Evolutionary conservation across 768 basidiomycete species (phyloP).

Genomic region (Pleurotus citrinopileatus): DNA sequence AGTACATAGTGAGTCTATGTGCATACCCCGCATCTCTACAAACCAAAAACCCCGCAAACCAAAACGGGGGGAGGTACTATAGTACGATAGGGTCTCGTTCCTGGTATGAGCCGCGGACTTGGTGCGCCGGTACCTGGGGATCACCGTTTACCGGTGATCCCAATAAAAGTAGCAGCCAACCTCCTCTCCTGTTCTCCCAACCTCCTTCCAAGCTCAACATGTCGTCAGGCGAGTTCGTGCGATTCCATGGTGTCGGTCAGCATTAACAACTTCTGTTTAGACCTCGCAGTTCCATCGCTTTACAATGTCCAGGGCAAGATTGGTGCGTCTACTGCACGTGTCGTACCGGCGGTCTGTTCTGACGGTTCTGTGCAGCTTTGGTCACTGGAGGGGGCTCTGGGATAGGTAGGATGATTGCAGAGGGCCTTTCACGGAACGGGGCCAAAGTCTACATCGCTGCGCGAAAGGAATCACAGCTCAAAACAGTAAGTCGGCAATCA

Average conservation of each 20-base stretch:
- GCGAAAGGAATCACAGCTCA: slow-evolving; percentile 74
- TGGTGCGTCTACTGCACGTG: slow-evolving; percentile 35
- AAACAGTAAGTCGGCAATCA: slow-evolving; percentile 57
- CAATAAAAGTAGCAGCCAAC: background rate
- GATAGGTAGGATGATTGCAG: slow-evolving; percentile 82
- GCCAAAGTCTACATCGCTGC: slow-evolving; percentile 90
- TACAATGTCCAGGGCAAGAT: slow-evolving; percentile 71
- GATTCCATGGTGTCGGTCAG: background rate
- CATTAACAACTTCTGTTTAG: slow-evolving; percentile 28
- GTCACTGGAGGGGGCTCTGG: slow-evolving; percentile 85
- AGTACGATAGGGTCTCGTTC: too few relatives aligned
- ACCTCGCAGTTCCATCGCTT: slow-evolving; percentile 51
- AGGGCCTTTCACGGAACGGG: slow-evolving; percentile 80
- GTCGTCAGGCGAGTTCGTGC: background rate
- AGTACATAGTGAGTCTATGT: too few relatives aligned
- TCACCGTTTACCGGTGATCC: background rate
- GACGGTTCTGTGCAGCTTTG: slow-evolving; percentile 43
- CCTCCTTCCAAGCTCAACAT: background rate
- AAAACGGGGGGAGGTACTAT: too few relatives aligned
- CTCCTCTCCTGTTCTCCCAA: background rate
- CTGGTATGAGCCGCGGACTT: slow-evolving; percentile 2
- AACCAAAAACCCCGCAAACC: too few relatives aligned
- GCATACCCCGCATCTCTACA: too few relatives aligned
- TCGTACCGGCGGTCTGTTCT: slow-evolving; percentile 1
- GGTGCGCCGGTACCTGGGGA: background rate